phyloP scores from a whole-genome alignment of 1,284 basidiomycete genomes.

The Heterobasidion irregulare region DNA sequence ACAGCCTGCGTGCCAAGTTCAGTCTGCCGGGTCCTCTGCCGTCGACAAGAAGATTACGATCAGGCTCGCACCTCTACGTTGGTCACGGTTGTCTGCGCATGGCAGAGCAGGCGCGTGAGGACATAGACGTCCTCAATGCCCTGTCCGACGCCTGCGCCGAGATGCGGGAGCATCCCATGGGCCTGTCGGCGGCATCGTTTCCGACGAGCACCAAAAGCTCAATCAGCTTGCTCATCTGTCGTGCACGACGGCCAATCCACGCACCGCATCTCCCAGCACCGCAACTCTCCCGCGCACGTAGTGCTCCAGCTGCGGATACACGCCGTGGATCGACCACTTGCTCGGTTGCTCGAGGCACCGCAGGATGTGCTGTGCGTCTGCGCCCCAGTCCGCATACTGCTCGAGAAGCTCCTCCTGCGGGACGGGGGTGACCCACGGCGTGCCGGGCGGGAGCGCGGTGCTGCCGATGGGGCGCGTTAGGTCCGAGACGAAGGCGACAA shows the following conservation, averaged over 20 bases:
- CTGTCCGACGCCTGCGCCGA: constrained; percentile 58
- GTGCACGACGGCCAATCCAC: constrained; percentile 10
- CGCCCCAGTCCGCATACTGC: constrained; percentile 40
- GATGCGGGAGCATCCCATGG: constrained; percentile 52
- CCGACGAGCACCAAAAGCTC: neutral
- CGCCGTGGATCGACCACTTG: constrained; percentile 53
- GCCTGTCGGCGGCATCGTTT: constrained; percentile 15
- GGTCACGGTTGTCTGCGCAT: constrained; percentile 31
- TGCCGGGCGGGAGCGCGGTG: constrained; percentile 21
- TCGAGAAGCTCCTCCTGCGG: constrained; percentile 35
- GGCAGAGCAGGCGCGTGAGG: constrained; percentile 38
- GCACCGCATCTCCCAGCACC: constrained; percentile 51
- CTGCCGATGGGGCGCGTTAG: constrained; percentile 27
- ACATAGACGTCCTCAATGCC: constrained; percentile 53
- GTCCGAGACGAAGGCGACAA: constrained; percentile 43
- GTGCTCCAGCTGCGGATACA: constrained; percentile 38
- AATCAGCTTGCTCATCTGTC: neutral
- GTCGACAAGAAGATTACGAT: neutral
- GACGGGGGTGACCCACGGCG: constrained; percentile 40
- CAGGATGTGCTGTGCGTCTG: constrained; percentile 34
- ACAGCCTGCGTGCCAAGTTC: constrained; percentile 23
- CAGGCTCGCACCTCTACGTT: constrained; percentile 26
- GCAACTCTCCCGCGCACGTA: constrained; percentile 41
- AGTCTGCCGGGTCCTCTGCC: neutral
- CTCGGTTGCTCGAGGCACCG: constrained; percentile 38